A percentile compares a stretch with the other conserved stretches of the same genome.
Conservation (phyloP, 1,284 basidiomycete species). For the Trichosporon ovoides region DNA sequence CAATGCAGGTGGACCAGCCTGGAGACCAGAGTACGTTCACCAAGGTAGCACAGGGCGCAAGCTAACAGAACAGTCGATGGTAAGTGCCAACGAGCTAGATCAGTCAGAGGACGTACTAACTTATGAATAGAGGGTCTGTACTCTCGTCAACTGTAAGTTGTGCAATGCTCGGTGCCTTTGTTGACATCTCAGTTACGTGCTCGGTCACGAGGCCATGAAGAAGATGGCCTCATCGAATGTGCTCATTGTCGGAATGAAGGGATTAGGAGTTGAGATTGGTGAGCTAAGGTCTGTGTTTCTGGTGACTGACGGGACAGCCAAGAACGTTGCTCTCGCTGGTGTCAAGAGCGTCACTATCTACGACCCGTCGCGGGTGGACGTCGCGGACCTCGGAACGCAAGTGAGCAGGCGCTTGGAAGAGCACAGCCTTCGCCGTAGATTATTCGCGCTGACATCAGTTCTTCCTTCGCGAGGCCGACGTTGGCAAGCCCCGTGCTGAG, state of each 20-base stretch:
- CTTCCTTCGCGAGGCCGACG: conserved; percentile 82
- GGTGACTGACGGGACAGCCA: conserved; percentile 58
- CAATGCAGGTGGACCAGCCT: conserved; percentile 44
- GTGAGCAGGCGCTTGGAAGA: conserved; percentile 50
- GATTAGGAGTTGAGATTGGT: conserved; percentile 96
- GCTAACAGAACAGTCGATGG: conserved; percentile 36
- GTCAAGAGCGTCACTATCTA: conserved; percentile 97
- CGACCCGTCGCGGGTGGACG: conserved; percentile 80
- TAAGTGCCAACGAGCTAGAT: conserved; percentile 14
- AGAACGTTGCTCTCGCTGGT: conserved; percentile 91
- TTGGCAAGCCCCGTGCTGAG: conserved; percentile 80
- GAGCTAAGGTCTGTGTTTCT: conserved; percentile 25
- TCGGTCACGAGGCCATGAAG: conserved; percentile 99
- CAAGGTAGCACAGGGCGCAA: neutral
- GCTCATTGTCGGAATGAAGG: conserved; percentile 86
- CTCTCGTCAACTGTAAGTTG: conserved; percentile 78
- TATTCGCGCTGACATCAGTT: conserved; percentile 60
- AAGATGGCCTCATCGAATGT: conserved; percentile 97
- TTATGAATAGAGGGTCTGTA: conserved; percentile 69
- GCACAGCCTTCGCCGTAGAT: neutral
- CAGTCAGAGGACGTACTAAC: neutral
- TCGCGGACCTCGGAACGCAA: conserved; percentile 90
- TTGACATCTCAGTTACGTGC: conserved; percentile 66
- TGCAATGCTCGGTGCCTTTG: conserved; percentile 21
- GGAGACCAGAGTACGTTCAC: conserved; percentile 39